Base-by-base conservation (phyloP, 2,329 filamentous ascomycete genomes). In the Botrytis medusae region DNA sequence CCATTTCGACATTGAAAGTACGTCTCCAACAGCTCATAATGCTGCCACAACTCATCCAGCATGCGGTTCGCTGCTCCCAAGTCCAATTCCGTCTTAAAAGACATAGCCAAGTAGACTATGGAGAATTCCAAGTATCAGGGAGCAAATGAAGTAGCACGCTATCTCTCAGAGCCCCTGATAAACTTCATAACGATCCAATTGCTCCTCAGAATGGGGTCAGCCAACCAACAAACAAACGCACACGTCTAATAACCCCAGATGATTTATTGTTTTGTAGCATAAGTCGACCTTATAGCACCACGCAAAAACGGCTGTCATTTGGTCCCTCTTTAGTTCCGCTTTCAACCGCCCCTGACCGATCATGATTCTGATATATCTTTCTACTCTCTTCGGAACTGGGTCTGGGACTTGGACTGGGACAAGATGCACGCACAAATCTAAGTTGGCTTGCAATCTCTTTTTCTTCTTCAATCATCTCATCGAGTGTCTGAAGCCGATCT, bases 391-490 rank as follows among this genome's bases (percentile, higher is more conserved):
- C 61, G 18, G n/a, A n/a, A 64, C 29, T 29, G 9, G 42, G 18
- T n/a, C n/a, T n/a, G n/a, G n/a, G n/a, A n/a, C n/a, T n/a, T n/a
- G n/a, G 40, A 64, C 29, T 29, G 9, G 42, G 18, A 32, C n/a
- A n/a, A 20, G 61, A 44, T 44, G 10, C 61, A 14, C 42, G 61
- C 40, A 32, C 4, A 64, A 1, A 32, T 42, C 40, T 22, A 18
- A 40, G 37, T 67, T 54, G 46, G 25, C 16, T 54, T 14, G 46
- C 32, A 67, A 40, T 54, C 22, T 51, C 34, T 8, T 16, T n/a
- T 40, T 67, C 46, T 20, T 54, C 64, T 40, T 54, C 34, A 12
- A 67, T 67, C 64, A 67, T 67, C 32, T 54, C 64, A 54, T 67
- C 64, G 4, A 67, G 51, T 54, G 46, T 67, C 18, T 67, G 64